phyloP scores from a whole-genome alignment of 345 rosid species.

The Microthlaspi erraticum region DNA sequence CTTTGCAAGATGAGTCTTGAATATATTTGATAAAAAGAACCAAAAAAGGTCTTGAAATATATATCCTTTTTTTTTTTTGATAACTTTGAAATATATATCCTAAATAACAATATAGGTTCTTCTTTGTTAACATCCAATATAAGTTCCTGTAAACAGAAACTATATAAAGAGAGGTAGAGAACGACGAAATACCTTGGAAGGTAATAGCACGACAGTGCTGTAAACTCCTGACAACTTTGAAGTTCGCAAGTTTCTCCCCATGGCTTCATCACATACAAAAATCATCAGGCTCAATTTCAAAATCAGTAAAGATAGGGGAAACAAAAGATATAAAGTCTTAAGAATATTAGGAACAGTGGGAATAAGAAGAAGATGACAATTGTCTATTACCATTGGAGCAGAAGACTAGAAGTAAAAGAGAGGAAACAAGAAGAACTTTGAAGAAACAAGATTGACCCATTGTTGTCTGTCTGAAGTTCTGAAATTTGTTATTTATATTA shows the following conservation, averaged over 20 bases:
- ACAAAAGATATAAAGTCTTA: background rate
- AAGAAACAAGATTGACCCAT: slow-evolving; percentile 46
- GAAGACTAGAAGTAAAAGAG: slow-evolving; percentile 43
- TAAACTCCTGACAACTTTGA: slow-evolving; percentile 19
- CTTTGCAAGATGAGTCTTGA: background rate
- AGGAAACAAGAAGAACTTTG: slow-evolving; percentile 35
- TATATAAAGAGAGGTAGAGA: background rate
- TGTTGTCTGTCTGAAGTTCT: slow-evolving; percentile 39
- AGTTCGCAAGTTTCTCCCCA: slow-evolving; percentile 39
- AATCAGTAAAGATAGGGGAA: background rate
- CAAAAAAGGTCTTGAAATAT: too few species aligned
- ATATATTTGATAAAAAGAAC: too few species aligned
- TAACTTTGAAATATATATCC: background rate
- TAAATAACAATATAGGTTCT: background rate
- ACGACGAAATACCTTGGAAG: slow-evolving; percentile 24
- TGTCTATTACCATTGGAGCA: slow-evolving; percentile 36
- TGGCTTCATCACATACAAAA: slow-evolving; percentile 29
- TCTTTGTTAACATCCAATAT: background rate
- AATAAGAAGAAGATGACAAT: background rate
- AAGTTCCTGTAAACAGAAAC: background rate
- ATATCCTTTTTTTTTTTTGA: too few species aligned
- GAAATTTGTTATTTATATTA: slow-evolving; percentile 30
- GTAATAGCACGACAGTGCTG: background rate
- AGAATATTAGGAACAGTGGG: background rate
- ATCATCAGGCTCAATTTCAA: background rate